phyloP scores from a whole-genome alignment of 2,329 filamentous ascomycete genomes.

The Epichloe festucae region DNA sequence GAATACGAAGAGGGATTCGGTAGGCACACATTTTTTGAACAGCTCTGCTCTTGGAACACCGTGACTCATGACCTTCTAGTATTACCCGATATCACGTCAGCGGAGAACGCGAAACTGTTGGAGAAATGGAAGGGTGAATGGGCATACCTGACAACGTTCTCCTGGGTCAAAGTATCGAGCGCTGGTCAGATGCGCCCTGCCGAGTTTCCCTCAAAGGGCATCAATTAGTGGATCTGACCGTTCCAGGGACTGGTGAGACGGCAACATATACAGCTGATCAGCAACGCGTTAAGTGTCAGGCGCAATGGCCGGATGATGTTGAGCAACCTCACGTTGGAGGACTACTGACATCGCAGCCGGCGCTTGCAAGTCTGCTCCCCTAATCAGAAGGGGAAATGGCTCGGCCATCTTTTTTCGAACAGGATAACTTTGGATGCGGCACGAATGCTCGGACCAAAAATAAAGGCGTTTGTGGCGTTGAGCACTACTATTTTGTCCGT shows the following conservation, averaged over 20 bases:
- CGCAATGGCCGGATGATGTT: background rate
- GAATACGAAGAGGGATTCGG: constrained; percentile 79
- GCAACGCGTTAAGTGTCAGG: background rate
- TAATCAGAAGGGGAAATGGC: background rate
- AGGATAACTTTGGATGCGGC: background rate
- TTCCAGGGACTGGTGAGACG: background rate
- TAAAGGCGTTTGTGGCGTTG: constrained; percentile 1
- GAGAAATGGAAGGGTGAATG: constrained; percentile 73
- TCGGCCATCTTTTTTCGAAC: background rate
- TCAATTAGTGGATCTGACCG: constrained; percentile 9
- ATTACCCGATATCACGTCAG: constrained; percentile 61
- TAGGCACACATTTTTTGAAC: constrained; percentile 25
- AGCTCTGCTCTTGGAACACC: background rate
- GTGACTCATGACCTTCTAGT: constrained; percentile 26
- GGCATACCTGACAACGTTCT: constrained; percentile 62
- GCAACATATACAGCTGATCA: background rate
- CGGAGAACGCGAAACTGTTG: constrained; percentile 51
- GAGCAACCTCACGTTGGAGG: background rate
- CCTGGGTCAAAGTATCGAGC: constrained; percentile 62
- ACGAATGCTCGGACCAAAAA: background rate
- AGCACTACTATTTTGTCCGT: background rate
- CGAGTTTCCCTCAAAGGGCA: constrained; percentile 56
- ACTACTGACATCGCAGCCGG: background rate
- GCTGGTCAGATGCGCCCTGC: constrained; percentile 53
- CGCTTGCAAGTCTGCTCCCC: background rate